Percentiles rank a stretch among this genome's conserved stretches.
Evolutionary conservation across 148 eudicot species (phyloP).

Genomic region (Spergularia bocconei): DNA sequence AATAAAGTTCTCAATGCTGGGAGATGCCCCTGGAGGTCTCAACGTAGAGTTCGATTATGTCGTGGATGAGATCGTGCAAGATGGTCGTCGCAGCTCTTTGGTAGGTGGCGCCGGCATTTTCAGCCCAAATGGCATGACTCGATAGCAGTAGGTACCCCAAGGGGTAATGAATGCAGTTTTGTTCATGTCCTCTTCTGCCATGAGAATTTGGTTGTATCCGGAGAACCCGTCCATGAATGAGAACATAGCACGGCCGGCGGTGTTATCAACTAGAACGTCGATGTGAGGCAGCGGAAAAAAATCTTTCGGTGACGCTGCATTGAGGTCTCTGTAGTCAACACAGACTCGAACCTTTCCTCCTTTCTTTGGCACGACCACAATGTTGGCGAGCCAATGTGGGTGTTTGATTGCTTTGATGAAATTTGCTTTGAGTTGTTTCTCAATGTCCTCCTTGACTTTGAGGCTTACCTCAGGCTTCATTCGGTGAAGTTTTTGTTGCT

Average conservation of each 20-base stretch:
- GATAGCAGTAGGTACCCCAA: no score
- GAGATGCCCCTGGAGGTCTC: not conserved
- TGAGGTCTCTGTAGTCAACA: not conserved
- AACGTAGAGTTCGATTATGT: not conserved
- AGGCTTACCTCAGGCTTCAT: not conserved
- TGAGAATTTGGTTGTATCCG: conserved; percentile 1
- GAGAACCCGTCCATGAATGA: no score
- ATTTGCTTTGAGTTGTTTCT: not conserved
- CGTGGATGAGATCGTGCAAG: not conserved
- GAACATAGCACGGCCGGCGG: no score
- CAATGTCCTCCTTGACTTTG: not conserved
- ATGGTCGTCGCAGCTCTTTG: not conserved
- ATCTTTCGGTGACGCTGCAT: not conserved
- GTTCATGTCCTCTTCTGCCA: not conserved
- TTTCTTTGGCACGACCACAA: not conserved
- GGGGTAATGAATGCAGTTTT: not conserved
- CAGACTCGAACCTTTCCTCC: not conserved
- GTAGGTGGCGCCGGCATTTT: not conserved
- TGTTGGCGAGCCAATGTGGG: no score
- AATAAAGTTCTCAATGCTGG: not conserved
- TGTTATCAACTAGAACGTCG: not conserved
- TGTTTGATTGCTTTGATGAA: no score
- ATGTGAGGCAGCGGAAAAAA: not conserved
- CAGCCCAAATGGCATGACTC: no score
- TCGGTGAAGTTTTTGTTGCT: not conserved